Evolutionary conservation across 495 filamentous ascomycete species (phyloP), one percentile per base, ranked within the genome.

Genomic region (Penicillium bialowiezense): DNA sequence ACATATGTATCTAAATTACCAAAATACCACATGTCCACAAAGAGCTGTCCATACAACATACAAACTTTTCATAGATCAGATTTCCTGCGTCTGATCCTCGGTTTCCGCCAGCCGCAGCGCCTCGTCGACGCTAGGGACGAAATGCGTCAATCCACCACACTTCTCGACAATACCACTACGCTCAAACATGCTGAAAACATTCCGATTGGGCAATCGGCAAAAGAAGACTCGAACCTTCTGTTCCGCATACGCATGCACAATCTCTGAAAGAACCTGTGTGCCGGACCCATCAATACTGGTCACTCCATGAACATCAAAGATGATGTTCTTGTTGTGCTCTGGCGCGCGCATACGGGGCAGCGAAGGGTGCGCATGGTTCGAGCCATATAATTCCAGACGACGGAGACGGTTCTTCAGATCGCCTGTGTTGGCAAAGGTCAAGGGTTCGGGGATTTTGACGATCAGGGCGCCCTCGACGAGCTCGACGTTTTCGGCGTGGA

Each of bases 371-470:
- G 89, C 87, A 33, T 73, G 71, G n/a, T 68, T 82, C 0, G 89
- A 89, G 10, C 93, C 93, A 58, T 97, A 96, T 18, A 88, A 74
- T 65, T 97, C 93, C 6, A 98, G 70, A 10, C 95, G 74, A 13
- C 88, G 75, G 5, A 98, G 76, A 7, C 95, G 76, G 46, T 83
- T 85, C 71, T 91, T 95, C 17, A 98, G 73, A 45, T 93, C 88
- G 15, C 95, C 95, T 1, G 95, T 97, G 61, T 98, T 98, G 44
- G 93, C 92, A 57, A 98, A 98, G 0, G 95, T 97, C 33, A 98
- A 74, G 0, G 92, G 92, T 58, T 97, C 95, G 0, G 93, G 93
- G 56, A 98, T 96, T 68, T 96, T 97, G 41, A 97, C 90, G 52
- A 98, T 95, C 28, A 98, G 67, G 48, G 89, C 92, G 10, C 91